Evolutionary conservation across 1,284 basidiomycete genomes (phyloP).

Genomic region (Marasmius fiardii): DNA sequence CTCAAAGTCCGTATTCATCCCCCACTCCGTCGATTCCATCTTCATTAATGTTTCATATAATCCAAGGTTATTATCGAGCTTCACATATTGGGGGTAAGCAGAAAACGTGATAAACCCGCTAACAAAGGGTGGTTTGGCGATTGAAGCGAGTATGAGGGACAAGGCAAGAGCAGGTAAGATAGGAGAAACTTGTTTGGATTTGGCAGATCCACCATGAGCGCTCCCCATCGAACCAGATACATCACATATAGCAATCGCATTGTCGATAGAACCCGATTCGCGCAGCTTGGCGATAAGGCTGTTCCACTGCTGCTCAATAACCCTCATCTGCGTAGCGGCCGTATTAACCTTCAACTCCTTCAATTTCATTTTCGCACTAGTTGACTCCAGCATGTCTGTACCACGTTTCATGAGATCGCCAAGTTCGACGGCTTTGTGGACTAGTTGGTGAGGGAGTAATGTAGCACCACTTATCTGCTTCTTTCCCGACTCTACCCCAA

Average conservation of each 20-base stretch:
- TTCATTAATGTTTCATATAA: slow-evolving; percentile 31
- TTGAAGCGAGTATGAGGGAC: slow-evolving; percentile 59
- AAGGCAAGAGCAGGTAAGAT: slow-evolving; percentile 62
- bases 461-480: slow-evolving; percentile 57
- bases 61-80: slow-evolving; percentile 37
- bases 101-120: slow-evolving; percentile 71
- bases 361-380: slow-evolving; percentile 16
- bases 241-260: slow-evolving; percentile 67
- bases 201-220: slow-evolving; percentile 10
- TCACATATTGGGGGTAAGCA: slow-evolving; percentile 41
- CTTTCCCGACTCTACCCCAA: slow-evolving; percentile 50
- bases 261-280: slow-evolving; percentile 53
- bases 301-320: slow-evolving; percentile 65
- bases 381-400: not conserved
- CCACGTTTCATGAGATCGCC: not conserved
- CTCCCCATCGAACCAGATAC: slow-evolving; percentile 71
- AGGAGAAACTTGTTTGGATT: slow-evolving; percentile 27
- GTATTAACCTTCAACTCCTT: slow-evolving; percentile 24
- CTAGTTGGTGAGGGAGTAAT: slow-evolving; percentile 56
- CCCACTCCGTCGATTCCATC: slow-evolving; percentile 44
- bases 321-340: slow-evolving; percentile 33
- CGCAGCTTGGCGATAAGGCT: slow-evolving; percentile 49
- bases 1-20: slow-evolving; percentile 57
- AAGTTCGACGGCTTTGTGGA: slow-evolving; percentile 33
- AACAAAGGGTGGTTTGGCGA: slow-evolving; percentile 61